Base-by-base conservation (phyloP, 2,329 filamentous ascomycete genomes). In the Magnaporthiopsis incrustans region DNA sequence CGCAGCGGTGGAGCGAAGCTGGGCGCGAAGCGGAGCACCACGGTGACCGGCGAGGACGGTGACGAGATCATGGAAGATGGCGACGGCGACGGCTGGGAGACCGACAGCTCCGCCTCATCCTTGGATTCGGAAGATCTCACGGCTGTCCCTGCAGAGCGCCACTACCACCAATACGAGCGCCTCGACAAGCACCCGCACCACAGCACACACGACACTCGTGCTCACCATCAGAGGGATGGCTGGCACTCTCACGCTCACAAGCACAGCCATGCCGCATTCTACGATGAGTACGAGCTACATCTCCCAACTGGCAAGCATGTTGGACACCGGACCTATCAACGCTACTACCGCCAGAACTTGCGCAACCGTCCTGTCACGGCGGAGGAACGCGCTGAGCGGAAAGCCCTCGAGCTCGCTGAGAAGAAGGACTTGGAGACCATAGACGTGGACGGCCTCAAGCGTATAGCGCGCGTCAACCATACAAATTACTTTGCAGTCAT, bases 241-340 rank as follows among this genome's bases (percentile, higher is more conserved):
- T 93, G 85, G 80, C 90, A 96, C 74, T 93, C 90, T 3, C 90
- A 92, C 73, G 89, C 90, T 1, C 89, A 96, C 77, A 89, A 91
- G 69, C 85, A 88, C 68, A 75, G 85, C 5, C 85, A 89, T 67
- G 88, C 91, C 53, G 90, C 91, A 27, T 97, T 96, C 75, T 88
- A 96, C 72, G 91, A 96, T 70, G 95, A 99, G 59, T 93, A 91
- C 71, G 95, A 98, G 76, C 84, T 99, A 63, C 92, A 99, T 72
- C 85, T 99, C 15, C 95, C 95, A 1, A 92, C 90, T 5, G 95
- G 95, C 63, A 89, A 90, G 66, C 90, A 90, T 10, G 92, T 96
- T 53, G 95, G 95, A 56, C 95, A 99, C 75, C 87, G 95, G 60
- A 95, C 91, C 10, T 78, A 97, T 63, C 89, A 90, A 72, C 88